phyloP scores from a whole-genome alignment of 345 rosid genomes.

The Toxicodendron radicans region DNA sequence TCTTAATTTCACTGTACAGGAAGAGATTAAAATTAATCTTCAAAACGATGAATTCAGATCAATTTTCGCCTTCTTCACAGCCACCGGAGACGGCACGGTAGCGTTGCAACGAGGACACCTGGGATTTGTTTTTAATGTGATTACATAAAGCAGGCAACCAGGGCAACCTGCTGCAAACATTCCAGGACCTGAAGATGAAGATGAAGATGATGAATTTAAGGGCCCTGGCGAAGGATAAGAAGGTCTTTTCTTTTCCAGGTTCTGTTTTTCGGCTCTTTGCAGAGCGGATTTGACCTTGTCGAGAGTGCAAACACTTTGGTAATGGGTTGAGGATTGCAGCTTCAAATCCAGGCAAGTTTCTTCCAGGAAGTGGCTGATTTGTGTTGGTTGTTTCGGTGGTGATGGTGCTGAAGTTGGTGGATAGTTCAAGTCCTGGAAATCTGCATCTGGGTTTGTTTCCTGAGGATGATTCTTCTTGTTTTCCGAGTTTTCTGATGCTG shows the following conservation, averaged over 20 bases:
- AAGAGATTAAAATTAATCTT: neutral
- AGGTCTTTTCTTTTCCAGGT: constrained; percentile 23
- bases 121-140: constrained; percentile 43
- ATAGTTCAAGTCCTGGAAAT: constrained; percentile 44
- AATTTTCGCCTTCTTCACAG: constrained; percentile 28
- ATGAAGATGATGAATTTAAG: neutral
- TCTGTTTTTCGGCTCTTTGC: constrained; percentile 50
- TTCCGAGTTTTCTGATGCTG: neutral
- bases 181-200: neutral
- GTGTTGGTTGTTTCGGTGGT: neutral
- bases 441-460: constrained; percentile 10
- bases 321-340: constrained; percentile 32
- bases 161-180: constrained; percentile 57
- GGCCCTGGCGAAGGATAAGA: neutral
- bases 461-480: constrained; percentile 8
- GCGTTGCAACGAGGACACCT: constrained; percentile 49
- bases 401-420: constrained; percentile 15
- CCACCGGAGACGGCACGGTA: constrained; percentile 25
- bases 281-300: constrained; percentile 60
- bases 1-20: neutral
- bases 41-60: constrained; percentile 35
- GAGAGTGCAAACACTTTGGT: constrained; percentile 61
- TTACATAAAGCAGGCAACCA: constrained; percentile 50
- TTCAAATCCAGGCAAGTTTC: constrained; percentile 53
- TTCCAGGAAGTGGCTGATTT: constrained; percentile 30